Percentiles rank a stretch among this genome's conserved stretches.
Conservation (phyloP, 2,329 filamentous ascomycete genomes). For the Camillea tinctor region DNA sequence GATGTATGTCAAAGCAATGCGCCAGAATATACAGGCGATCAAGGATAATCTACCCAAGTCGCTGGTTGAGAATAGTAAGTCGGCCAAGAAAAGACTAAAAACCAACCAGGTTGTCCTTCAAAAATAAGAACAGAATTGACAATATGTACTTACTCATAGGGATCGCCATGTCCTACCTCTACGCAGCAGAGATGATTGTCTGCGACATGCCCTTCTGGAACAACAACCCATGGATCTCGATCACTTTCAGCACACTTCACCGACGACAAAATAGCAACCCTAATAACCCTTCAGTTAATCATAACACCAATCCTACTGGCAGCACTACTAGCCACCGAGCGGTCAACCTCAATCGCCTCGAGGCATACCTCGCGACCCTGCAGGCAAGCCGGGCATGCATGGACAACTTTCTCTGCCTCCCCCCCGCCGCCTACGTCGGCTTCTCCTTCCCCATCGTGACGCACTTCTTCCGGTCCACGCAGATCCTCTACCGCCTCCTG, state of each 20-base stretch:
- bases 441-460: constrained; percentile 25
- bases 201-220: constrained; percentile 35
- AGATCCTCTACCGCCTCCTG: constrained; percentile 30
- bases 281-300: no score
- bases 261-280: background rate
- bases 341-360: constrained; percentile 12
- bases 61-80: constrained; percentile 32
- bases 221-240: constrained; percentile 10
- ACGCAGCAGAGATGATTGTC: constrained; percentile 37
- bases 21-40: constrained; percentile 26
- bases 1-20: constrained; percentile 32
- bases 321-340: background rate
- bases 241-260: background rate
- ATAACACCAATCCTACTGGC: background rate
- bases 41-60: constrained; percentile 23
- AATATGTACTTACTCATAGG: constrained; percentile 24
- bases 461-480: constrained; percentile 26
- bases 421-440: constrained; percentile 16
- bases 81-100: background rate
- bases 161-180: constrained; percentile 34
- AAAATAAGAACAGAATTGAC: background rate
- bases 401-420: constrained; percentile 26
- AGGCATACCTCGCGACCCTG: constrained; percentile 25
- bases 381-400: constrained; percentile 23
- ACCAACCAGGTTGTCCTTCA: no score